Base-by-base conservation (phyloP, 2,329 filamentous ascomycete genomes). In the Huntiella moniliformis region DNA sequence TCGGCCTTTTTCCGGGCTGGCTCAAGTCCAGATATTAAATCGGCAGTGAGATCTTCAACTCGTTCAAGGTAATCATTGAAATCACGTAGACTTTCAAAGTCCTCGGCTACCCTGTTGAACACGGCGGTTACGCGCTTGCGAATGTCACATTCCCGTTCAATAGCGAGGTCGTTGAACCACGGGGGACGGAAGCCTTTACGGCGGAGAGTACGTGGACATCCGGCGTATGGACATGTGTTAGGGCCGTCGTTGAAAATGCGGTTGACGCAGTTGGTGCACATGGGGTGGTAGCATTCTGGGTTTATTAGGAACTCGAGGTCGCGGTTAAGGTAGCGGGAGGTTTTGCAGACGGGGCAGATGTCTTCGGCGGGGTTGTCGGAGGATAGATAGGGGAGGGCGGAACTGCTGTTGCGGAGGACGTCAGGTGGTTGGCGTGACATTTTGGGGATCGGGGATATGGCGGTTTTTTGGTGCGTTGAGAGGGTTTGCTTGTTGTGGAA, bases 231-330 rank as follows among this genome's bases (percentile, higher is more conserved):
- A 58, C 92, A 98, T 51, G 86, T 82, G 47, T 86, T 84, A 1
- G 91, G 91, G 0, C 91, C 91, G 46, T 84, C 79, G 33, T 81
- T 82, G 70, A 96, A 98, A 55, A 96, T 83, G 47, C 88, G 82
- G 62, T 88, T 82, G 37, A 96, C 87, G 66, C 91, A 98, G 48
- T 83, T 87, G 60, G 85, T 81, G 68, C 91, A 98, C 84, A 98
- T 96, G 54, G 85, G 85, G 69, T 98, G 91, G 68, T 98, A 98
- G 73, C 91, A 98, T 68, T 93, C 86, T 6, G 88, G 85, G 61
- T 96, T 95, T 66, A 98, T 87, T 55, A 91, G 81, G 65, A 98
- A 96, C 53, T 80, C 74, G 74, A 98, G 87, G 65, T 86, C 80
- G 51, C 78, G 79, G 67, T 95, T 95, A 56, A 96, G 80, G 67